phyloP scores from a whole-genome alignment of 78 protist genomes.

The Neovahlkampfia damariscottae region DNA sequence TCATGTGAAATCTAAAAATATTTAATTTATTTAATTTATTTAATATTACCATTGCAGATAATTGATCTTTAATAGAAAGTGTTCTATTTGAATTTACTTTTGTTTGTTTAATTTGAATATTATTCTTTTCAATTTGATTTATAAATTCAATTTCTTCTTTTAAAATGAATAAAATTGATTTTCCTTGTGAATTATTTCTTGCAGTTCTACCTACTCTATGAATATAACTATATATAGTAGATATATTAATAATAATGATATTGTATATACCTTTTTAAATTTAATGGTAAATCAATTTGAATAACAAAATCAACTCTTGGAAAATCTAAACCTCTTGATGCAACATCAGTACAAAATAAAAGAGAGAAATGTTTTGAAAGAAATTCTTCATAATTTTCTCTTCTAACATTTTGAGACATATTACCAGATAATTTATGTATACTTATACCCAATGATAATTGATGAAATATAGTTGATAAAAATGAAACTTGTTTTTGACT shows the following conservation, averaged over 20 bases:
- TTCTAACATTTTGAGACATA: slow-evolving; percentile 19
- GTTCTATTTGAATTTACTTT: not conserved
- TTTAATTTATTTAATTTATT: too few species aligned
- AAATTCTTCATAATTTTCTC: slow-evolving; percentile 9
- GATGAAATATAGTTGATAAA: not conserved
- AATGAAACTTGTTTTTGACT: slow-evolving; percentile 88
- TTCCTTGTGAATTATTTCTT: not conserved
- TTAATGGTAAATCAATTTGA: slow-evolving; percentile 92
- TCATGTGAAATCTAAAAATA: too few species aligned
- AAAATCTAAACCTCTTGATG: slow-evolving; percentile 97
- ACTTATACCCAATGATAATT: not conserved
- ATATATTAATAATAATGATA: too few species aligned
- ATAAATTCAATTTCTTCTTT: not conserved
- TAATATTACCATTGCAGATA: not conserved
- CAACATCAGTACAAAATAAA: slow-evolving; percentile 92
- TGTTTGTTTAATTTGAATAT: not conserved
- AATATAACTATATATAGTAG: not conserved
- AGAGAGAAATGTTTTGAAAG: slow-evolving; percentile 40
- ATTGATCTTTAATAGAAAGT: not conserved
- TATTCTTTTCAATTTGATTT: not conserved
- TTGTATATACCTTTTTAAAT: slow-evolving; percentile 87
- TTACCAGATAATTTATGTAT: not conserved
- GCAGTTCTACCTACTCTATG: slow-evolving; percentile 12
- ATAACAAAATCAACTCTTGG: slow-evolving; percentile 93
- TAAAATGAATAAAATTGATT: not conserved